phyloP scores from a whole-genome alignment of 495 filamentous ascomycete genomes.

The Aspergillus asperescens region DNA sequence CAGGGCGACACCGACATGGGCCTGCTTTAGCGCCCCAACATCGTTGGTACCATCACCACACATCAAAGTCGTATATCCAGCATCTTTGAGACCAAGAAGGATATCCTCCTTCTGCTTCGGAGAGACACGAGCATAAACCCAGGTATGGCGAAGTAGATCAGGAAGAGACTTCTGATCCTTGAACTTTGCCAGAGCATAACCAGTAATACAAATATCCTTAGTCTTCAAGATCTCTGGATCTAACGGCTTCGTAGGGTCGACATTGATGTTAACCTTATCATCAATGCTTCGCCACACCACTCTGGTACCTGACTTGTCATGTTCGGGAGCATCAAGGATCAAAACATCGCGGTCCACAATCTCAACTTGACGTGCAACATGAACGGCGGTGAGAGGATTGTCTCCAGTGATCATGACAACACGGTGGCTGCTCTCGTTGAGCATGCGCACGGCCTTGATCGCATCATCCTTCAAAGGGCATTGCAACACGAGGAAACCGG shows the following conservation, averaged over 20 bases:
- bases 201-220: constrained; percentile 95
- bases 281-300: constrained; percentile 95
- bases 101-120: constrained; percentile 99
- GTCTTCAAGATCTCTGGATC: constrained; percentile 73
- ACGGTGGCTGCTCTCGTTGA: constrained; percentile 97
- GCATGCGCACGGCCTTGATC: constrained; percentile 86
- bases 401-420: constrained; percentile 99
- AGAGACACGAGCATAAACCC: constrained; percentile 97
- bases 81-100: constrained; percentile 87
- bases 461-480: constrained; percentile 97
- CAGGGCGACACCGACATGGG: constrained; percentile 92
- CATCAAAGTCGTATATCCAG: constrained; percentile 97
- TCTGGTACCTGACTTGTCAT: constrained; percentile 73
- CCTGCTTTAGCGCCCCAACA: constrained; percentile 96
- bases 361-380: constrained; percentile 92
- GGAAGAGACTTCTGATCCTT: constrained; percentile 69
- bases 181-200: constrained; percentile 87
- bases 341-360: constrained; percentile 95
- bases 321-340: constrained; percentile 90
- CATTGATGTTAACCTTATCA: constrained; percentile 80
- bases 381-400: constrained; percentile 92
- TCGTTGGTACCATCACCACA: constrained; percentile 98
- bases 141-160: constrained; percentile 76
- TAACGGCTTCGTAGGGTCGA: constrained; percentile 75
- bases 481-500: constrained; percentile 92